Conservation (phyloP, 805 yeast species). For the Yarrowia sp. region DNA sequence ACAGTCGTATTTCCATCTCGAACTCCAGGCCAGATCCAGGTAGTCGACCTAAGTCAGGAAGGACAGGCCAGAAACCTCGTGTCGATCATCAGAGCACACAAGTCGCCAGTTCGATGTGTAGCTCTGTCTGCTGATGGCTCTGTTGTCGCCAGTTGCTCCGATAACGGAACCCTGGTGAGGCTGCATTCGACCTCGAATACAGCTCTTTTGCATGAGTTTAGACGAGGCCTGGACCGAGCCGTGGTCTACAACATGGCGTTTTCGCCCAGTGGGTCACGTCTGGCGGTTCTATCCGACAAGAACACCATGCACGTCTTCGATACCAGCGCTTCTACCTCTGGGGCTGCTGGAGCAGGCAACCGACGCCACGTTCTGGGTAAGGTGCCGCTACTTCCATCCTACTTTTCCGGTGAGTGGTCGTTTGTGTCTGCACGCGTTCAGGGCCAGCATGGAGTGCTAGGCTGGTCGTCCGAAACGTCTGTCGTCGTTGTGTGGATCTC, state of each 20-base stretch:
- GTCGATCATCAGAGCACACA: slow-evolving; percentile 80
- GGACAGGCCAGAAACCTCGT: slow-evolving; percentile 70
- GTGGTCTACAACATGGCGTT: slow-evolving; percentile 81
- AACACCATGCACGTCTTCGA: slow-evolving; percentile 87
- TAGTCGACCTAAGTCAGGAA: slow-evolving; percentile 68
- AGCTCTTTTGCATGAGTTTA: slow-evolving; percentile 76
- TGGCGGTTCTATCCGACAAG: slow-evolving; percentile 89
- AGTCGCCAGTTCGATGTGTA: slow-evolving; percentile 65
- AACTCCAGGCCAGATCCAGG: slow-evolving; percentile 76
- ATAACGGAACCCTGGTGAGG: slow-evolving; percentile 80
- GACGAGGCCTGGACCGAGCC: slow-evolving; percentile 91
- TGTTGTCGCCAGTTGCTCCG: slow-evolving; percentile 80
- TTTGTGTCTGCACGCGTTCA: slow-evolving; percentile 72
- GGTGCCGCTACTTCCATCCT: slow-evolving; percentile 71
- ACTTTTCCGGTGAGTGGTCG: slow-evolving; percentile 87
- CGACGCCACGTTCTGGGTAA: slow-evolving; percentile 70
- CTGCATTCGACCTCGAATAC: slow-evolving; percentile 74
- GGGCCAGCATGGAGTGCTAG: slow-evolving; percentile 59
- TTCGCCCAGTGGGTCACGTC: slow-evolving; percentile 72
- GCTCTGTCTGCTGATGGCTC: slow-evolving; percentile 69
- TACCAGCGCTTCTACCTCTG: slow-evolving; percentile 47
- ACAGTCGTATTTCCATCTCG: slow-evolving; percentile 81
- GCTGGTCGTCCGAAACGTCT: slow-evolving; percentile 80
- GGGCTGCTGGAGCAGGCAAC: slow-evolving; percentile 47
- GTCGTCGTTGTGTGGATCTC: slow-evolving; percentile 76